Base-by-base conservation (phyloP, 2,329 filamentous ascomycete genomes). In the Penicillium fuscoglaucum region DNA sequence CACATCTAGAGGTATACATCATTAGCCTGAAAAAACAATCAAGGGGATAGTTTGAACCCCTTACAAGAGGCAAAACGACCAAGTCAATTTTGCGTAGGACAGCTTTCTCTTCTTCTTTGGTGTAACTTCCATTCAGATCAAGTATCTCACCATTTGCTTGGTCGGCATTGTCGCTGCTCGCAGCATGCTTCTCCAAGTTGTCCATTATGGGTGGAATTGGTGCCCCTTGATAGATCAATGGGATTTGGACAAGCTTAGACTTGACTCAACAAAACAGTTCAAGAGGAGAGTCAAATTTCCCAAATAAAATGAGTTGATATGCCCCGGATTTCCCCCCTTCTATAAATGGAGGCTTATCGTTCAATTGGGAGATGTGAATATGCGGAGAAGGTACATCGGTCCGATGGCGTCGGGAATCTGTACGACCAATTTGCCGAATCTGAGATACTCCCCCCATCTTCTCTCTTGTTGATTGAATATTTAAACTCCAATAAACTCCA, bases 1-100 rank as follows among this genome's bases (percentile, higher is more conserved):
- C 78, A 79, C 71, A 80, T 75, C 70, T 75, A n/a, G 6, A 19
- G 13, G 13, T 19, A 24, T n/a, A 17, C 28, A 9, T 31, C 8
- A n/a, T 49, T 54, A 58, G 55, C 50, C 17, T 17, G 6, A 10
- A 28, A 37, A 24, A 31, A 31, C 12, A 33, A 13, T 1, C 4
- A 1, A 6, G 2, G 10, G 10, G 43, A 19, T 13, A 44, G 7
- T 8, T 28, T 41, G 10, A 26, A 44, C 12, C 1, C n/a, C 61
- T 61, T 43, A 65, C 62, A 46, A 66, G 64, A 41, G 63, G 63
- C 19, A 64, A 26, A 31, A 66, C 61, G 8, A 66, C 62, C 58
- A 60, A 51, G 19, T 64, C 62, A 52, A 64, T 66, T 17, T 66
- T 66, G 17, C 60, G 52, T 28, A 64, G 26, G 9, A 64, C 63